Percentiles rank a stretch among this genome's conserved stretches.
These are phyloP conservation scores for Mycena albidolilacea DNA, from an alignment of 768 basidiomycete genomes.

Conservation along the genomic window DNA sequence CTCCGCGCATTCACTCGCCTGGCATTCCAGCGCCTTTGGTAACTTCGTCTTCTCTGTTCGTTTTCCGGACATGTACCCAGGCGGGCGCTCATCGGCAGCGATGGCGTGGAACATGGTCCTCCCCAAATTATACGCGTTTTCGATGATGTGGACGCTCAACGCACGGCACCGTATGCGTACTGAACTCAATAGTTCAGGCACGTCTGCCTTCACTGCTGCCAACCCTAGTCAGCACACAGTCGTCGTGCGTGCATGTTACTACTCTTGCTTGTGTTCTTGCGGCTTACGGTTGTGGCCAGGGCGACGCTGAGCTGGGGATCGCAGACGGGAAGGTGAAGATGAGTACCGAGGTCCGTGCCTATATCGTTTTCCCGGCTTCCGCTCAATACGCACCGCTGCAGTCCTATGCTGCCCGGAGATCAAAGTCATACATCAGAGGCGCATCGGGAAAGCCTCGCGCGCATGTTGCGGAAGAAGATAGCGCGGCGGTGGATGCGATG, in stretches of 20 bases:
- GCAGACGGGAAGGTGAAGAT: not conserved
- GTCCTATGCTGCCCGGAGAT: not conserved
- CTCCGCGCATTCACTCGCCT: not conserved
- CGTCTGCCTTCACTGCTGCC: not conserved
- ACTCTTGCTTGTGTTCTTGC: not conserved
- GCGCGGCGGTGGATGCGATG: not conserved
- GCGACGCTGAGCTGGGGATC: not conserved
- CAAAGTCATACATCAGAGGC: not conserved
- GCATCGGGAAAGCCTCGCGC: not conserved
- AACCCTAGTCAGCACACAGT: not conserved
- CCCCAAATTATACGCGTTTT: constrained; percentile 51
- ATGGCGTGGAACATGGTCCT: constrained; percentile 45
- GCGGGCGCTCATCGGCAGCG: constrained; percentile 34
- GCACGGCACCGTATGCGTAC: constrained; percentile 43
- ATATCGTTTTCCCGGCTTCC: not conserved
- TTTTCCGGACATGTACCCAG: not conserved
- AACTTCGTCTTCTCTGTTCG: constrained; percentile 51
- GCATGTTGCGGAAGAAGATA: not conserved
- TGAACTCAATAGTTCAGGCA: not conserved
- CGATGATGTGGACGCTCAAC: constrained; percentile 55
- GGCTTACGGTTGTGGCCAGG: not conserved
- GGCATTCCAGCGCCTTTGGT: constrained; percentile 45
- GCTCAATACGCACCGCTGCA: not conserved
- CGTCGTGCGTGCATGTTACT: not conserved
- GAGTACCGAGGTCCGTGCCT: not conserved